Evolutionary conservation across 495 filamentous ascomycete species (phyloP).

Genomic region (Penicillium parvum): DNA sequence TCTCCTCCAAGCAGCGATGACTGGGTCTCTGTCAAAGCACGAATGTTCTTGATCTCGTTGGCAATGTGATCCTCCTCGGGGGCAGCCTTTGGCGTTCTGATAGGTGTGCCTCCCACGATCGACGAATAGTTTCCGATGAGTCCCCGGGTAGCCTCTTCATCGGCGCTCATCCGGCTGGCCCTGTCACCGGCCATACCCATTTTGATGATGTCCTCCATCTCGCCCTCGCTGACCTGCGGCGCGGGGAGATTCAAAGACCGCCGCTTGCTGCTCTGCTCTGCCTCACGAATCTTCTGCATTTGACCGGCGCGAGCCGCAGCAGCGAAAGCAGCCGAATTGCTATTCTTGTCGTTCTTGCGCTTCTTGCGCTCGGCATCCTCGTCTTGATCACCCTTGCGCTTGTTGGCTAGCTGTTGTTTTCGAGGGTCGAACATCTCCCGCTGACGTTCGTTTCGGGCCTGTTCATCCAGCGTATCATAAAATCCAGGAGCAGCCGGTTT

Average conservation of each 20-base stretch:
- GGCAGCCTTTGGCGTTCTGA: slow-evolving; percentile 84
- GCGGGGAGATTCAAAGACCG: slow-evolving; percentile 72
- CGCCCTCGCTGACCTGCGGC: slow-evolving; percentile 86
- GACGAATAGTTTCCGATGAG: slow-evolving; percentile 79
- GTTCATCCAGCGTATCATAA: slow-evolving; percentile 85
- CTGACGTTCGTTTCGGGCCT: slow-evolving; percentile 75
- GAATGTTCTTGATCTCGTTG: slow-evolving; percentile 94
- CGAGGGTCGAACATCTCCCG: slow-evolving; percentile 87
- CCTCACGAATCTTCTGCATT: slow-evolving; percentile 92
- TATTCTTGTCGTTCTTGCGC: slow-evolving; percentile 79
- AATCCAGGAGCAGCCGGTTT: slow-evolving; percentile 87
- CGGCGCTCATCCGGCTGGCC: slow-evolving; percentile 68
- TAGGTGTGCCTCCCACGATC: slow-evolving; percentile 78
- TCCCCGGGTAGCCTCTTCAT: slow-evolving; percentile 82
- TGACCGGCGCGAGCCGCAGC: slow-evolving; percentile 93
- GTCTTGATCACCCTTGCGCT: slow-evolving; percentile 86
- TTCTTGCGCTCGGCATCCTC: slow-evolving; percentile 80
- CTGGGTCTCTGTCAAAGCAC: slow-evolving; percentile 87
- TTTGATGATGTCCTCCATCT: slow-evolving; percentile 97
- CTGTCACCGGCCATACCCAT: slow-evolving; percentile 94
- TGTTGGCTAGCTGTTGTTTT: slow-evolving; percentile 92
- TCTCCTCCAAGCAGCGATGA: slow-evolving; percentile 94
- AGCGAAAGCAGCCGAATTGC: slow-evolving; percentile 67
- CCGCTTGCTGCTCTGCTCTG: slow-evolving; percentile 92
- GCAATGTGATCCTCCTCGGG: slow-evolving; percentile 92